Conservation (phyloP, 176 grass and related monocot species). For the Avena eriantha region DNA sequence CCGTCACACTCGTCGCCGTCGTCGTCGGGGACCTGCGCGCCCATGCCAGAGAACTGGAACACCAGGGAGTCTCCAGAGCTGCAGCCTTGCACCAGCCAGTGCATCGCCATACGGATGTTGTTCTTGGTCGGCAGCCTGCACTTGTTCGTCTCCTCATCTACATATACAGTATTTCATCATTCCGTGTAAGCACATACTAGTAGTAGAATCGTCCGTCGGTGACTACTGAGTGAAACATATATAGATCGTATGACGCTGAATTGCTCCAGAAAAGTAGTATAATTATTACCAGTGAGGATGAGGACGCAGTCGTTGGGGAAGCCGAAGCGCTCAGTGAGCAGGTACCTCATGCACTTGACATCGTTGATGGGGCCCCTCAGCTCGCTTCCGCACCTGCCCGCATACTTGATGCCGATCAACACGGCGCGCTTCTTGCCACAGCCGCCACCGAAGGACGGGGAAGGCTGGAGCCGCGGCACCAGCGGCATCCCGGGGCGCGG, state of each 20-base stretch:
- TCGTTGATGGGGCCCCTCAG: slow-evolving; percentile 80
- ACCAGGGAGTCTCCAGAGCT: slow-evolving; percentile 79
- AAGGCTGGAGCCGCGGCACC: neutral
- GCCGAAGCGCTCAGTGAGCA: slow-evolving; percentile 65
- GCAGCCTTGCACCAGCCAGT: slow-evolving; percentile 79
- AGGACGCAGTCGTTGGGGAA: slow-evolving; percentile 67
- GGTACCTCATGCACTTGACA: slow-evolving; percentile 73
- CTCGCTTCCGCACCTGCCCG: slow-evolving; percentile 26
- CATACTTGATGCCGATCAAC: slow-evolving; percentile 80
- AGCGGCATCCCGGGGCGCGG: neutral
- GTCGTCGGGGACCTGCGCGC: slow-evolving; percentile 67
- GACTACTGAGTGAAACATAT: too few relatives aligned
- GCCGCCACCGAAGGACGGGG: slow-evolving; percentile 42
- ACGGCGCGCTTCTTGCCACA: slow-evolving; percentile 81
- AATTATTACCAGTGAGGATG: slow-evolving; percentile 57
- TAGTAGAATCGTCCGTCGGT: too few relatives aligned
- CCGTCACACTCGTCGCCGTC: slow-evolving; percentile 81
- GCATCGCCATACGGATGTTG: slow-evolving; percentile 82
- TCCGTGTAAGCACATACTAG: neutral
- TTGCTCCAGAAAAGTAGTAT: too few relatives aligned
- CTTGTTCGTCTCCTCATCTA: slow-evolving; percentile 70
- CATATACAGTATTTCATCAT: neutral
- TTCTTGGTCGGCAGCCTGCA: slow-evolving; percentile 64
- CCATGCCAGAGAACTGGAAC: slow-evolving; percentile 93
- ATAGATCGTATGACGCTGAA: too few relatives aligned